Evolutionary conservation across 2,329 filamentous ascomycete genomes (phyloP).

Genomic region (Cryphonectria nitschkei): DNA sequence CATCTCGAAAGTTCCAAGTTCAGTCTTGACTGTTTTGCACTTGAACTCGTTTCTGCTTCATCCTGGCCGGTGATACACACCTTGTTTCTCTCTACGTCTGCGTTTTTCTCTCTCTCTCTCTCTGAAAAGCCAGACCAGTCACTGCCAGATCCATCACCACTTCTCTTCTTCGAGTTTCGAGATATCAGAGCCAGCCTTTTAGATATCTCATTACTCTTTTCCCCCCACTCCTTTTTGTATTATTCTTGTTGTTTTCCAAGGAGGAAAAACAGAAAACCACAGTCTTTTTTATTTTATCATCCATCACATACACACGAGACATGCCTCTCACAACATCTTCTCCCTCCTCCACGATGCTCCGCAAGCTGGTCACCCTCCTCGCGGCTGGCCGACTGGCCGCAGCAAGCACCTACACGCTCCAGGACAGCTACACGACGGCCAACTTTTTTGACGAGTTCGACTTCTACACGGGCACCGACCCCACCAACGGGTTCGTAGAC

Average conservation of each 20-base stretch:
- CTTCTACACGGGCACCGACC: slow-evolving; percentile 64
- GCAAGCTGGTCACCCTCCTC: slow-evolving; percentile 28
- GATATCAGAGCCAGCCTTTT: slow-evolving; percentile 15
- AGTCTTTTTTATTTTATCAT: no score
- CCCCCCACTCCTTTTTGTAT: no score
- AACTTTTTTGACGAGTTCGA: slow-evolving; percentile 62
- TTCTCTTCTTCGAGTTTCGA: not conserved
- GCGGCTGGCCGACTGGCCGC: slow-evolving; percentile 31
- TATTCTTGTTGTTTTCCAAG: no score
- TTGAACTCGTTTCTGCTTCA: not conserved
- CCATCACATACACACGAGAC: slow-evolving; percentile 3
- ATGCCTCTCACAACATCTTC: slow-evolving; percentile 28
- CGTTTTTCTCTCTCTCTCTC: not conserved
- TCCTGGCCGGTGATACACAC: slow-evolving; percentile 12
- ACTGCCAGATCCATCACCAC: not conserved
- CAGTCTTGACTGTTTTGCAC: not conserved
- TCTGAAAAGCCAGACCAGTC: not conserved
- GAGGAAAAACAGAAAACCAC: not conserved
- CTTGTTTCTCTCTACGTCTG: not conserved
- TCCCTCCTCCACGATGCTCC: slow-evolving; percentile 24
- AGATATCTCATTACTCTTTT: not conserved
- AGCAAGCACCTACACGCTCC: slow-evolving; percentile 48
- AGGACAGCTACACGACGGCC: slow-evolving; percentile 51
- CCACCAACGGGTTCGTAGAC: slow-evolving; percentile 74
- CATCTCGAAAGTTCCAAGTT: not conserved